A percentile compares a stretch with the other conserved stretches of the same genome.
Evolutionary conservation across 768 basidiomycete species (phyloP).

Genomic region (Myochromella boudieri): DNA sequence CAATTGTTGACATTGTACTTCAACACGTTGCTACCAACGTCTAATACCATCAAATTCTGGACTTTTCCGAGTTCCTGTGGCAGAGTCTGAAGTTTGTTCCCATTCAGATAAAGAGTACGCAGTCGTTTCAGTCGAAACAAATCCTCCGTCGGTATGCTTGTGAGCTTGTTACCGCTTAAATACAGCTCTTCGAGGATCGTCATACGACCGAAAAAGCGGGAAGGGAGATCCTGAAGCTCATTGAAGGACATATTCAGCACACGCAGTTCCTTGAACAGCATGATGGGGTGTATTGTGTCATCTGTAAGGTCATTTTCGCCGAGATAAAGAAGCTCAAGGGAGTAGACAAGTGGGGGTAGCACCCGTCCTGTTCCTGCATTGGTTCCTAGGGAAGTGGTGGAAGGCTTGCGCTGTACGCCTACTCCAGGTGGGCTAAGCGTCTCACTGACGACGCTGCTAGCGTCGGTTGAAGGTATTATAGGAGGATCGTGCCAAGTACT

Average conservation of each 20-base stretch:
- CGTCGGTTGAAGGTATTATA: conserved; percentile 18
- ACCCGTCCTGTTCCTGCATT: conserved; percentile 22
- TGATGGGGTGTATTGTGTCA: conserved; percentile 73
- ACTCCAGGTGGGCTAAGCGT: conserved; percentile 20
- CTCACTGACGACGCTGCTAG: conserved; percentile 14
- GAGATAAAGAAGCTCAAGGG: conserved; percentile 78
- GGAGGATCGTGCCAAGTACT: conserved; percentile 70
- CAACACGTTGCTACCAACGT: conserved; percentile 90
- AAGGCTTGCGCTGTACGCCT: conserved; percentile 29
- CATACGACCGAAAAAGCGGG: conserved; percentile 71
- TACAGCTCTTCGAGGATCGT: conserved; percentile 81
- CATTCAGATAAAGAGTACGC: conserved; percentile 83
- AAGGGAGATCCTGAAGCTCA: conserved; percentile 85
- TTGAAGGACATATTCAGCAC: conserved; percentile 95
- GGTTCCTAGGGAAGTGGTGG: conserved; percentile 25
- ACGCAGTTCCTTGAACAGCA: conserved; percentile 71
- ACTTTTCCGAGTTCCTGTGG: conserved; percentile 90
- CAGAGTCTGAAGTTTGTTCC: conserved; percentile 89
- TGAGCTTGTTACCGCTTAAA: conserved; percentile 92
- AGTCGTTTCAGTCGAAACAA: conserved; percentile 69
- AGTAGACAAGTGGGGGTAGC: conserved; percentile 62
- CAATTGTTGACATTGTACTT: conserved; percentile 98
- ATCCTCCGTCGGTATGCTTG: conserved; percentile 88
- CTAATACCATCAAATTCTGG: conserved; percentile 73
- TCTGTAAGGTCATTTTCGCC: conserved; percentile 89